phyloP scores from a whole-genome alignment of 1,284 basidiomycete genomes.

The Ustilago trichophora region DNA sequence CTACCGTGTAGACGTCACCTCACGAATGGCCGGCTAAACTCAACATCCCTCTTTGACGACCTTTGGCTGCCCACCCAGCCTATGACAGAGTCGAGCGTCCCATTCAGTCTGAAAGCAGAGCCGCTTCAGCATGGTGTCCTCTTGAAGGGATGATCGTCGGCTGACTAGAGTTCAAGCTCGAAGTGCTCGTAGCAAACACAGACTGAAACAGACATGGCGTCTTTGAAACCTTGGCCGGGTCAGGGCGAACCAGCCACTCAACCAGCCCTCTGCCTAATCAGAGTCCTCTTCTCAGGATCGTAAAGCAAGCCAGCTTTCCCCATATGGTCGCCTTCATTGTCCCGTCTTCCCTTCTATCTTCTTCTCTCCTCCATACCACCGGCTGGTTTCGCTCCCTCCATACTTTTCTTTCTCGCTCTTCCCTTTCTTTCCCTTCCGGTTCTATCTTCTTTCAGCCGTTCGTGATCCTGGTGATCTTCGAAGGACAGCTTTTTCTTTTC shows the following conservation, averaged over 20 bases:
- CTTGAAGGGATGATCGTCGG: too few species aligned
- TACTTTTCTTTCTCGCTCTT: slow-evolving; percentile 3
- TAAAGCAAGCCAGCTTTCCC: slow-evolving; percentile 4
- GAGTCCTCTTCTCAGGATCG: too few species aligned
- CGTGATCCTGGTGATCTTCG: slow-evolving; percentile 26
- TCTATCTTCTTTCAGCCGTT: slow-evolving; percentile 1
- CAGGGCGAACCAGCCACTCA: too few species aligned
- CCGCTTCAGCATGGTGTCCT: too few species aligned
- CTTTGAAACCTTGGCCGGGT: background rate
- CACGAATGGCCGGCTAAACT: slow-evolving; percentile 5
- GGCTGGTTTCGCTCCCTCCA: slow-evolving; percentile 33
- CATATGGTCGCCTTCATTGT: slow-evolving; percentile 8
- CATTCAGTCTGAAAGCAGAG: too few species aligned
- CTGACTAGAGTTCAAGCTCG: too few species aligned
- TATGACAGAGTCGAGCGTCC: too few species aligned
- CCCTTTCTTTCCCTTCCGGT: slow-evolving; percentile 4
- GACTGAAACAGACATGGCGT: slow-evolving; percentile 13
- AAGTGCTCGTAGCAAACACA: too few species aligned
- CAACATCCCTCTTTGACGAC: slow-evolving; percentile 12
- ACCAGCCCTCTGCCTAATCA: too few species aligned
- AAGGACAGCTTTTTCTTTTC: background rate
- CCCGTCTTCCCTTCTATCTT: slow-evolving; percentile 9
- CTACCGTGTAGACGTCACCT: slow-evolving; percentile 6
- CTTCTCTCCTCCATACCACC: slow-evolving; percentile 37
- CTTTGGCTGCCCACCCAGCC: background rate